phyloP scores from a whole-genome alignment of 257 asterid genomes.

The Plantago elongata region DNA sequence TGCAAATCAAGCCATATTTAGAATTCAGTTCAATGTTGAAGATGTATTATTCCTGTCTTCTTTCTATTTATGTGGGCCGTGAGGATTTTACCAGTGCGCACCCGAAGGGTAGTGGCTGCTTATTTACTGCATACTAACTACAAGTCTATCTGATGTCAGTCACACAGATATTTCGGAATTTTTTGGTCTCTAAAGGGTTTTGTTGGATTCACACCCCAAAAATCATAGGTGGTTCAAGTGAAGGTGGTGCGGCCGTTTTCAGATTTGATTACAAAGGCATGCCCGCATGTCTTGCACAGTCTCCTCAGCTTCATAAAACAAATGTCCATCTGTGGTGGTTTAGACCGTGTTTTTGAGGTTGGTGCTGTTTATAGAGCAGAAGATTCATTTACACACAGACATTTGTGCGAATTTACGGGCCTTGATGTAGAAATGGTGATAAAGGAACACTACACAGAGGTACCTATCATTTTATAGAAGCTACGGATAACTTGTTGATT shows the following conservation, averaged over 20 bases:
- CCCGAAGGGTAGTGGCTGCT: too few species aligned
- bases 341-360: conserved; percentile 79
- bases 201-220: conserved; percentile 79
- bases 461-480: conserved; percentile 18
- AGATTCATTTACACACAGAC: conserved; percentile 89
- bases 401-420: conserved; percentile 88
- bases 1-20: conserved; percentile 85
- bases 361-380: conserved; percentile 93
- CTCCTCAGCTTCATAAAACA: conserved; percentile 96
- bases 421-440: conserved; percentile 97
- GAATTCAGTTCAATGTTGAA: conserved; percentile 66
- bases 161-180: conserved; percentile 63
- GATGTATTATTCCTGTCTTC: conserved; percentile 34
- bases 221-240: conserved; percentile 84
- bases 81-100: too few species aligned
- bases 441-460: conserved; percentile 90
- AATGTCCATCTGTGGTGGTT: conserved; percentile 87
- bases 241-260: conserved; percentile 93
- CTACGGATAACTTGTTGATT: conserved; percentile 6
- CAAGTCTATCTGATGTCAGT: conserved; percentile 4
- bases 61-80: background rate
- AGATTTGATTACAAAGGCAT: conserved; percentile 74
- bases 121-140: background rate
- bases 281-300: conserved; percentile 90
- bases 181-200: conserved; percentile 57